Evolutionary conservation across 129 eudicot species (phyloP).

Genomic region (Ambrosia artemisiifolia): DNA sequence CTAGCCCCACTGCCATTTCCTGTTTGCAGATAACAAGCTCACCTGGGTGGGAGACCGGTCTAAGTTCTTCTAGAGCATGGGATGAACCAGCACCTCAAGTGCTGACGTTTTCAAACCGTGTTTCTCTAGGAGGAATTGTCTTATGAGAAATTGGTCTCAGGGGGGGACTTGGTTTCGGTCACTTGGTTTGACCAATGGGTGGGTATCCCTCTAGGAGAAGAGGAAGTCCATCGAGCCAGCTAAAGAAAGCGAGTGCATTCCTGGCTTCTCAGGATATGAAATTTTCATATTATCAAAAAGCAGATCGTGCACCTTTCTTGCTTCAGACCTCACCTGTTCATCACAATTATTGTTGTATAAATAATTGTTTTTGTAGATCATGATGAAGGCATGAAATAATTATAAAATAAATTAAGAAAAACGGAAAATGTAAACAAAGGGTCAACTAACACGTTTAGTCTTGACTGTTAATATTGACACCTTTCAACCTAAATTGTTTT

Average conservation of each 20-base stretch:
- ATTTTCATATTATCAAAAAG: conserved; percentile 79
- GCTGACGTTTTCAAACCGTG: conserved; percentile 53
- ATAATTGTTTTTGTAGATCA: not conserved
- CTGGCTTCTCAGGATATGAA: conserved; percentile 76
- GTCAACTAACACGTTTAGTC: too few species aligned
- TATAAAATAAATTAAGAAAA: too few species aligned
- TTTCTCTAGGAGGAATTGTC: conserved; percentile 45
- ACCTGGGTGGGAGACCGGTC: conserved; percentile 64
- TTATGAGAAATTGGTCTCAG: conserved; percentile 55
- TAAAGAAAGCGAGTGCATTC: conserved; percentile 64
- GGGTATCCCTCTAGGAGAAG: conserved; percentile 50
- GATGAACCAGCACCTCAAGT: conserved; percentile 20
- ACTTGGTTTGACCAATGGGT: conserved; percentile 41
- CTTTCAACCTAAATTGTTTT: too few species aligned
- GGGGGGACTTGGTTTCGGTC: conserved; percentile 50
- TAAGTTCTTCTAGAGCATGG: conserved; percentile 39
- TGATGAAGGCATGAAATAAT: not conserved
- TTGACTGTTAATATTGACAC: too few species aligned
- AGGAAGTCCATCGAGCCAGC: conserved; percentile 44
- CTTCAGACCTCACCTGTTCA: conserved; percentile 83
- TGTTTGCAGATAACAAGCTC: conserved; percentile 91
- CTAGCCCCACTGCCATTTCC: conserved; percentile 44
- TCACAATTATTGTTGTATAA: not conserved
- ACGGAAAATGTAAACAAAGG: too few species aligned
- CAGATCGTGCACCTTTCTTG: conserved; percentile 89